Conservation (phyloP, 2,329 filamentous ascomycete genomes). For the Sporothrix inflata region DNA sequence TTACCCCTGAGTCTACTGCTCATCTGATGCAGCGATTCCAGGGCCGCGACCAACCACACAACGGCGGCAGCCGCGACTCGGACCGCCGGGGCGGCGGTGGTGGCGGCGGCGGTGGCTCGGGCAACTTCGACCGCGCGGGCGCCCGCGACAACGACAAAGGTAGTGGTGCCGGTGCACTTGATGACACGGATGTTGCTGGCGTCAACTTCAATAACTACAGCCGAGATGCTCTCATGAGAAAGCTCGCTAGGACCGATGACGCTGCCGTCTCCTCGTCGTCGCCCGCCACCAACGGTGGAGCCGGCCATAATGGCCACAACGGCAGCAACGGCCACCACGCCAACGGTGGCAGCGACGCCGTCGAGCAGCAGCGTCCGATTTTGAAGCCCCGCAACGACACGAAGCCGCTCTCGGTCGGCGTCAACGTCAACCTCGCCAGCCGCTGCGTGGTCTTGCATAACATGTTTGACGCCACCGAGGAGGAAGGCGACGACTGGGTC, state of each 20-base stretch:
- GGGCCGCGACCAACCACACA: constrained; percentile 64
- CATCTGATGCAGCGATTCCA: constrained; percentile 91
- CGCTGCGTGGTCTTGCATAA: constrained; percentile 93
- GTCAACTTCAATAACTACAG: constrained; percentile 99
- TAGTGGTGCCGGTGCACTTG: constrained; percentile 88
- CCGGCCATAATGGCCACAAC: too few species aligned
- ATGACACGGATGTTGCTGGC: constrained; percentile 95
- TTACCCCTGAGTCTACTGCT: constrained; percentile 94
- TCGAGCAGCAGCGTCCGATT: constrained; percentile 71
- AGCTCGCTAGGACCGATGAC: constrained; percentile 95
- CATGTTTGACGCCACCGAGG: constrained; percentile 91
- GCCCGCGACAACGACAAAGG: constrained; percentile 88
- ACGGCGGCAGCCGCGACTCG: constrained; percentile 41
- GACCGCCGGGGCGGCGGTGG: constrained; percentile 76
- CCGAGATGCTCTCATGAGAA: constrained; percentile 97
- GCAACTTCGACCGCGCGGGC: constrained; percentile 85
- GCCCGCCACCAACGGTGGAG: constrained; percentile 42
- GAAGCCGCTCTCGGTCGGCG: constrained; percentile 61
- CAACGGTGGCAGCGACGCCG: background rate
- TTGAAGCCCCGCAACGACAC: constrained; percentile 81
- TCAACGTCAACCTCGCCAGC: constrained; percentile 89
- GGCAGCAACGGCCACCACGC: background rate
- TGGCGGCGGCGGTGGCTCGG: constrained; percentile 51
- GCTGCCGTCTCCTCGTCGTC: background rate
- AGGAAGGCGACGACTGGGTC: constrained; percentile 84